Conservation (phyloP, 2,329 filamentous ascomycete species). For the Cryphonectria japonica region DNA sequence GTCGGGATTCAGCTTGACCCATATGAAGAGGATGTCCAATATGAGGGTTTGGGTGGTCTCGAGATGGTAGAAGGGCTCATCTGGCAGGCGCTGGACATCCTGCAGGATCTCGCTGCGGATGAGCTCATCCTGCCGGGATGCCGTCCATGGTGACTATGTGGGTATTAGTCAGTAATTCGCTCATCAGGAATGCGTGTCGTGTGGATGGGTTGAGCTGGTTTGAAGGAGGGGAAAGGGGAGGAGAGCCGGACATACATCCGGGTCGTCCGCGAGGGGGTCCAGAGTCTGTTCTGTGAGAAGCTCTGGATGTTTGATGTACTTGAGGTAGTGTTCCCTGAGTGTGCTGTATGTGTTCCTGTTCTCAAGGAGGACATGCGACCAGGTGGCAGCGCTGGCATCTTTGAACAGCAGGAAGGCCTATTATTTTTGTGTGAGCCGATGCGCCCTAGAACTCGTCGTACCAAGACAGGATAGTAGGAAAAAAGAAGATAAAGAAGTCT, state of each 20-base stretch:
- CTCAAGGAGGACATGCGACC: conserved; percentile 69
- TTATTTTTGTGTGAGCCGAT: conserved; percentile 25
- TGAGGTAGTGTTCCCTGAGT: conserved; percentile 74
- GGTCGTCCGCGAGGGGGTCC: conserved; percentile 87
- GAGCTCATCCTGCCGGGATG: conserved; percentile 80
- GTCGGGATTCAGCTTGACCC: conserved; percentile 87
- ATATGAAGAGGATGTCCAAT: conserved; percentile 89
- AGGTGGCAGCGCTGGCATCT: conserved; percentile 65
- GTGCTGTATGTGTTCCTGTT: conserved; percentile 75
- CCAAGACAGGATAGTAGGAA: background rate
- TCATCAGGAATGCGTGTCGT: background rate
- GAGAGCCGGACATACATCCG: conserved; percentile 48
- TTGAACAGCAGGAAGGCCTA: conserved; percentile 83
- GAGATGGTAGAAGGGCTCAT: conserved; percentile 87
- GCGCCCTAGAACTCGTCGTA: background rate
- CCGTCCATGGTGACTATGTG: conserved; percentile 84
- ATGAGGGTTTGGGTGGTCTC: conserved; percentile 78
- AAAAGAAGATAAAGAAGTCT: background rate
- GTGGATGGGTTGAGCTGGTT: background rate
- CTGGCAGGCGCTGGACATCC: conserved; percentile 91
- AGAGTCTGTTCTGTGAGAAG: conserved; percentile 70
- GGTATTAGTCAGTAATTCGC: conserved; percentile 27
- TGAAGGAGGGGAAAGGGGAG: background rate
- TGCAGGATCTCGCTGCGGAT: conserved; percentile 88
- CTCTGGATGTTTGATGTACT: conserved; percentile 83